Percentiles rank a stretch among this genome's conserved stretches.
These are phyloP conservation scores for Melampsora abietis-canadensis DNA, from an alignment of 1,284 basidiomycete species.

Conservation along the genomic window DNA sequence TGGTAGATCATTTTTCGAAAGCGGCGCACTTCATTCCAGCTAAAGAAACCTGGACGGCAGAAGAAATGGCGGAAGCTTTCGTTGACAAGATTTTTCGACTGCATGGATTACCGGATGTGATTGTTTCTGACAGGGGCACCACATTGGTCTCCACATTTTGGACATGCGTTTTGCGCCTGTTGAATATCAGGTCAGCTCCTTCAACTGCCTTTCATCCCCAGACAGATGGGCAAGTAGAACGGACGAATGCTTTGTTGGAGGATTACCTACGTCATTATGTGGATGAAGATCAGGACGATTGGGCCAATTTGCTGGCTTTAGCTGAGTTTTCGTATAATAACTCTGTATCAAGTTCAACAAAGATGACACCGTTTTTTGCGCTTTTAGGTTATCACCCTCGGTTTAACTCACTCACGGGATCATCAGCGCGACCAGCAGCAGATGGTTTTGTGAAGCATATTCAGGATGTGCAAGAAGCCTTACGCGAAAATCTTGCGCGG, in stretches of 20 bases:
- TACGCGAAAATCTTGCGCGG: neutral
- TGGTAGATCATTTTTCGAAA: constrained; percentile 57
- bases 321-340: constrained; percentile 54
- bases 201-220: constrained; percentile 5
- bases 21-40: constrained; percentile 51
- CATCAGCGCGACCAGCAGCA: neutral
- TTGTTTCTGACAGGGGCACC: neutral
- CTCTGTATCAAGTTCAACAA: constrained; percentile 48
- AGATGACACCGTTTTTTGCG: constrained; percentile 56
- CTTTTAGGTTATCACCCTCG: constrained; percentile 54
- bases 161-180: neutral
- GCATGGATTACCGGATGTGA: neutral
- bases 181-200: neutral
- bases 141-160: neutral
- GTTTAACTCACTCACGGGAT: constrained; percentile 35
- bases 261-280: constrained; percentile 48
- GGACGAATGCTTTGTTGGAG: constrained; percentile 7
- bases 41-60: neutral
- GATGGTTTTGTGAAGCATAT: neutral
- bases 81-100: neutral
- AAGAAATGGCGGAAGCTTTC: neutral
- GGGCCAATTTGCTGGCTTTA: constrained; percentile 42
- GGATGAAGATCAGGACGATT: constrained; percentile 43
- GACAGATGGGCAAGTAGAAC: too few relatives aligned
- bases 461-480: too few relatives aligned